Conservation (phyloP, 345 rosid species). For the Hibiscus mutabilis region DNA sequence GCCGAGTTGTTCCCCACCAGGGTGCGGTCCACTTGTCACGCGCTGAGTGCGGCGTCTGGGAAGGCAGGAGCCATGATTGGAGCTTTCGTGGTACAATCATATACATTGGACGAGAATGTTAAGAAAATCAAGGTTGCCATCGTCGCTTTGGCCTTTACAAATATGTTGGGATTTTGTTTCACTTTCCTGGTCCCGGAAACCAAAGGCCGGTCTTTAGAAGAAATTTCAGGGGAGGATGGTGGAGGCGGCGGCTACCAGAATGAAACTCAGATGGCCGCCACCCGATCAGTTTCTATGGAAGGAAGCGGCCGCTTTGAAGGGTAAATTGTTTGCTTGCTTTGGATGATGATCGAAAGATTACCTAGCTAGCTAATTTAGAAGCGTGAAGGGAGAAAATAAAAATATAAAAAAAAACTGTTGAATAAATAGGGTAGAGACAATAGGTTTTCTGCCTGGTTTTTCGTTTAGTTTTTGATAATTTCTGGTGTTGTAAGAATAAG, state of each 20-base stretch:
- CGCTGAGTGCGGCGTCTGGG: constrained; percentile 47
- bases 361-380: not conserved
- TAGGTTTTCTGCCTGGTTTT: not conserved
- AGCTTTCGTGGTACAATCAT: constrained; percentile 39
- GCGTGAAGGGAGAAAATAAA: not conserved
- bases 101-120: constrained; percentile 26
- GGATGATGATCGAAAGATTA: not conserved
- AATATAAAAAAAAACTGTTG: not conserved
- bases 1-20: constrained; percentile 52
- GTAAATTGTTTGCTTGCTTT: not conserved
- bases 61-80: constrained; percentile 56
- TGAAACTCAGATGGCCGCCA: constrained; percentile 14
- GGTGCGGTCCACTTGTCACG: constrained; percentile 54
- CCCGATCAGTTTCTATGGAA: not conserved
- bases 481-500: not conserved
- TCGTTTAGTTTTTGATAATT: not conserved
- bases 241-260: constrained; percentile 5
- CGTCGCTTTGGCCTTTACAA: constrained; percentile 39
- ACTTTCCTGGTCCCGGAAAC: constrained; percentile 37
- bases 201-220: constrained; percentile 23
- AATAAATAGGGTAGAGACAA: not conserved
- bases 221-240: constrained; percentile 56
- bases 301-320: not conserved
- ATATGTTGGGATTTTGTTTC: constrained; percentile 43
- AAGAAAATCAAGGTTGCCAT: constrained; percentile 24